Base-by-base conservation (phyloP, 2,329 filamentous ascomycete species). In the Bretziella fagacearum region DNA sequence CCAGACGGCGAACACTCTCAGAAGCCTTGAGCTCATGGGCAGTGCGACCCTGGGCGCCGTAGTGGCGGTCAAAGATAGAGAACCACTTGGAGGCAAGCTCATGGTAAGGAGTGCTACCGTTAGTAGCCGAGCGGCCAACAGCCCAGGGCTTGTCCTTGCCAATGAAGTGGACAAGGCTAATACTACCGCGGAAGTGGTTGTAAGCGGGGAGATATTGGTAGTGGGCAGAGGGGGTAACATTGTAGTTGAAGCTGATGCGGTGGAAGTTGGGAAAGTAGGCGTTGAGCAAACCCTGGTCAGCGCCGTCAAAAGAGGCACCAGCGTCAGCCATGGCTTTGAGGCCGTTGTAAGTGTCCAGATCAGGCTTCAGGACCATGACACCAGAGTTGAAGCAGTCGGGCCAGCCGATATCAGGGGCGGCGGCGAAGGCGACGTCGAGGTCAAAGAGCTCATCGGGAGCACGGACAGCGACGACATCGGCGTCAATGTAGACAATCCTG, bases 301-400 rank as follows among this genome's bases (percentile, higher is more conserved):
- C 91, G 42, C 91, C 91, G 60, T 98, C 91, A 58, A 98, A 98
- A 53, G 87, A 95, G 59, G 89, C 83, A 22, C 87, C 87, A 47
- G 79, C 71, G 55, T 86, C 74, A 22, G 91, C 86, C 70, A 95
- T 77, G 53, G 83, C 84, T 53, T 78, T 69, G 58, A 98, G 70
- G 35, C 84, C 82, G 63, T 85, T 80, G 63, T 87, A 96, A 54
- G 93, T 87, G 49, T 80, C 81, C 72, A 87, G 69, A 62, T 89
- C 81, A 27, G 91, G 91, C 13, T 72, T 80, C 51, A 98, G 64
- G 29, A 86, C 85, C 85, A 98, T 93, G 55, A 98, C 77, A 57
- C 91, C 91, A n/a, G 83, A 86, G 64, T 98, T 98, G 76, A 96
- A 96, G 52, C 87, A 74, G 64, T 98, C 91, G 27, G 91, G 91